These are phyloP conservation scores for Aspergillus uvarum DNA, from an alignment of 2,329 filamentous ascomycete species.

Conservation along the genomic window DNA sequence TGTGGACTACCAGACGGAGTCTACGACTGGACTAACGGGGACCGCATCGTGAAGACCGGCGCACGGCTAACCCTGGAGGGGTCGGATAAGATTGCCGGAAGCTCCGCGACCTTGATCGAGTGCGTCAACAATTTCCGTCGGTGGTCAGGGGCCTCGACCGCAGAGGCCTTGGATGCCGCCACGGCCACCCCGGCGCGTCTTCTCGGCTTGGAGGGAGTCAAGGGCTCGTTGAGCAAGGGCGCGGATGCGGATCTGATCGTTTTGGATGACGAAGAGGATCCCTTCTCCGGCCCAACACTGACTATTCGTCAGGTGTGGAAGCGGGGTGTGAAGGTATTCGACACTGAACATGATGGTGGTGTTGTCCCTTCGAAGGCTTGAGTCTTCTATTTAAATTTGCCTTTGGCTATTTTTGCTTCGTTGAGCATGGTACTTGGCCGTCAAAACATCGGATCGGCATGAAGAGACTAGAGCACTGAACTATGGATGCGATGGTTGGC, in stretches of 20 bases:
- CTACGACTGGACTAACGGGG: constrained; percentile 81
- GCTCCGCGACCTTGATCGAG: constrained; percentile 47
- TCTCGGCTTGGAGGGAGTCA: constrained; percentile 39
- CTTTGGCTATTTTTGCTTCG: not conserved
- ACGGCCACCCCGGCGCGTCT: constrained; percentile 42
- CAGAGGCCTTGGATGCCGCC: constrained; percentile 41
- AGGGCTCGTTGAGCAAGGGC: constrained; percentile 40
- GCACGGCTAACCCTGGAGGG: constrained; percentile 72
- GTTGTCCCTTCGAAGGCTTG: not conserved
- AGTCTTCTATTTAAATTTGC: no score
- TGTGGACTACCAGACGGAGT: constrained; percentile 79
- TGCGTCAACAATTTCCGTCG: constrained; percentile 47
- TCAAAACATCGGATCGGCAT: not conserved
- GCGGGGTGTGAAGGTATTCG: constrained; percentile 42
- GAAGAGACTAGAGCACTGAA: no score
- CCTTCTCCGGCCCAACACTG: constrained; percentile 33
- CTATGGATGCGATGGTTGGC: no score
- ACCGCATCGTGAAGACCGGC: constrained; percentile 61
- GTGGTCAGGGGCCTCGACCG: constrained; percentile 42
- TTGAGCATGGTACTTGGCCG: not conserved
- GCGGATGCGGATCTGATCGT: constrained; percentile 46
- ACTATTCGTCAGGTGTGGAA: constrained; percentile 47
- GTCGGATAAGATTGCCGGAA: constrained; percentile 75
- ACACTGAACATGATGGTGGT: constrained; percentile 29
- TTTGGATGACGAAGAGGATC: constrained; percentile 35